Evolutionary conservation across 768 basidiomycete genomes (phyloP).

Genomic region (Phlegmacium glaucopus): DNA sequence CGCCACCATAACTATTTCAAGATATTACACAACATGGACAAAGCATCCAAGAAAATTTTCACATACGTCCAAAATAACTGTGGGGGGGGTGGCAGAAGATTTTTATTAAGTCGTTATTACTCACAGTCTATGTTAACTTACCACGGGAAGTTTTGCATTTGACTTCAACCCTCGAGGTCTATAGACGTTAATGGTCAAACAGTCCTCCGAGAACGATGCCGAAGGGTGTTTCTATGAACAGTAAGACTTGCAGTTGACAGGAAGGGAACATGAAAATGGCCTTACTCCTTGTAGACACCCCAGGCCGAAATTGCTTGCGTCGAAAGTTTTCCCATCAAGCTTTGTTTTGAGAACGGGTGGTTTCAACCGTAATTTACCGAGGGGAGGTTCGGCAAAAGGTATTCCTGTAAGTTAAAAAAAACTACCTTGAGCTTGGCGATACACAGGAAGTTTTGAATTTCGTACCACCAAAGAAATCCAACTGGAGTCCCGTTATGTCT

Average conservation of each 20-base stretch:
- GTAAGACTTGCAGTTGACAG: too few relatives aligned
- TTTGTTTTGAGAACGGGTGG: constrained; percentile 44
- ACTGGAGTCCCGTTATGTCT: constrained; percentile 28
- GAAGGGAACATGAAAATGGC: constrained; percentile 2
- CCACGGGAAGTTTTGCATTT: constrained; percentile 35
- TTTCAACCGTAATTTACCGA: constrained; percentile 43
- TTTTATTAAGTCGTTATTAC: not conserved
- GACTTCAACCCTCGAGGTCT: constrained; percentile 36
- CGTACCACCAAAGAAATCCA: constrained; percentile 47
- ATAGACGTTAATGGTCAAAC: constrained; percentile 56
- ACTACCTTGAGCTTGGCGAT: not conserved
- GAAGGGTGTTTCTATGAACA: not conserved
- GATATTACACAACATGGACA: not conserved
- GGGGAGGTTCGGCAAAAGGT: constrained; percentile 52
- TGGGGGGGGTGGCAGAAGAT: constrained; percentile 16
- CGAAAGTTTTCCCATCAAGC: constrained; percentile 29
- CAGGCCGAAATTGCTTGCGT: constrained; percentile 45
- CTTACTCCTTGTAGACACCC: constrained; percentile 48
- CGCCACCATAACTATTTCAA: constrained; percentile 32
- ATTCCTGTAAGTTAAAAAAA: constrained; percentile 36
- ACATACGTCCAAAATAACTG: constrained; percentile 40
- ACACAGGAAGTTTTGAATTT: not conserved
- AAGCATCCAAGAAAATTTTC: not conserved
- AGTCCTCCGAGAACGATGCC: constrained; percentile 49
- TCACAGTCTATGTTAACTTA: constrained; percentile 14